These are phyloP conservation scores for Tuber microsphaerosporum DNA, from an alignment of 495 filamentous ascomycete species.

Conservation along the genomic window DNA sequence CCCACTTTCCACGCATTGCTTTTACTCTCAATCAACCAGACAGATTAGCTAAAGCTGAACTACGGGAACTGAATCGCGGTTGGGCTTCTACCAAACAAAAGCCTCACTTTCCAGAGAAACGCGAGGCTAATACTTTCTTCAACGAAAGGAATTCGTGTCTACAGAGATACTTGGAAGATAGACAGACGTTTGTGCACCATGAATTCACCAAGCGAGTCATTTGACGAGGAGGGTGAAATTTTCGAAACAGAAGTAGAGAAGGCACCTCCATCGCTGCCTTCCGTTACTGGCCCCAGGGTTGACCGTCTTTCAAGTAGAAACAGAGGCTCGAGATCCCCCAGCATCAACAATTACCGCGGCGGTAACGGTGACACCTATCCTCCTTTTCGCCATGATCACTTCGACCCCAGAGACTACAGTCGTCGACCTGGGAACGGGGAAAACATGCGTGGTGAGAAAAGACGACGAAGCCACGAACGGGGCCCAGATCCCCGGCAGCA, in stretches of 20 bases:
- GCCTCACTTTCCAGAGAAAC: slow-evolving; percentile 45
- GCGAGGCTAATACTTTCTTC: slow-evolving; percentile 50
- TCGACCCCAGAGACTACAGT: slow-evolving; percentile 41
- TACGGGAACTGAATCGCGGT: slow-evolving; percentile 53
- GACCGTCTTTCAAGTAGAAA: slow-evolving; percentile 62
- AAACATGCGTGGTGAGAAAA: slow-evolving; percentile 39
- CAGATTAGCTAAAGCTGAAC: slow-evolving; percentile 17
- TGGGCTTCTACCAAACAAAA: slow-evolving; percentile 45
- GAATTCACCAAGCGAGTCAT: slow-evolving; percentile 61
- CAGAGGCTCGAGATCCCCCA: slow-evolving; percentile 47
- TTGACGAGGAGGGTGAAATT: slow-evolving; percentile 59
- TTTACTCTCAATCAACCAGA: not conserved
- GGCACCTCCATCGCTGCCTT: slow-evolving; percentile 65
- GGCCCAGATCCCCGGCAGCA: slow-evolving; percentile 37
- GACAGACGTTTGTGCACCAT: slow-evolving; percentile 27
- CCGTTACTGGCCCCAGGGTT: slow-evolving; percentile 66
- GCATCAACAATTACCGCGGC: slow-evolving; percentile 38
- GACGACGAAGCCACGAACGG: slow-evolving; percentile 34
- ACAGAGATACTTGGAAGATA: slow-evolving; percentile 42
- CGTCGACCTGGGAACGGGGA: slow-evolving; percentile 22
- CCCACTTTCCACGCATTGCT: not conserved
- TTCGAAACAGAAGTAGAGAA: slow-evolving; percentile 61
- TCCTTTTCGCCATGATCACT: slow-evolving; percentile 54
- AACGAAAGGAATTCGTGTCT: slow-evolving; percentile 83
- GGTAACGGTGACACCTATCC: slow-evolving; percentile 55